Evolutionary conservation across 495 filamentous ascomycete species (phyloP).

Genomic region (Aspergillus bridgeri): DNA sequence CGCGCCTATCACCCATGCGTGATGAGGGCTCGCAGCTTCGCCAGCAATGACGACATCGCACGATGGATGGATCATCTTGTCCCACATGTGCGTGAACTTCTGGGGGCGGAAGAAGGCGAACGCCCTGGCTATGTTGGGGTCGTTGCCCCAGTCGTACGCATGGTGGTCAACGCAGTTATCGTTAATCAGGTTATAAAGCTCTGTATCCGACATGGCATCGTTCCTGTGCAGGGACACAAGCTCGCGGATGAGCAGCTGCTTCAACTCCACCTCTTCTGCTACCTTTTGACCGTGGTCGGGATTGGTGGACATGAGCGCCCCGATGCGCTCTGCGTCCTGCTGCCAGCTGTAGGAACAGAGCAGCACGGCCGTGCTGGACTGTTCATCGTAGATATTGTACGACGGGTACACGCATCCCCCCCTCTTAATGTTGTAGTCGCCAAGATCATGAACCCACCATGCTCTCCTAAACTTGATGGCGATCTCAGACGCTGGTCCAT

Average conservation of each 20-base stretch:
- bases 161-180: slow-evolving; percentile 28
- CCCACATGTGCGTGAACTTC: slow-evolving; percentile 37
- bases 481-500: slow-evolving; percentile 22
- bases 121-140: slow-evolving; percentile 34
- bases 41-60: slow-evolving; percentile 32
- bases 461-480: slow-evolving; percentile 20
- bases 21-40: slow-evolving; percentile 38
- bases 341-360: slow-evolving; percentile 41
- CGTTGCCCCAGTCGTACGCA: slow-evolving; percentile 35
- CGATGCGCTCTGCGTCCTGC: slow-evolving; percentile 40
- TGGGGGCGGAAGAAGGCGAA: slow-evolving; percentile 45
- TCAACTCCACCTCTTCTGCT: too few species aligned
- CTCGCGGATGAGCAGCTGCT: slow-evolving; percentile 19
- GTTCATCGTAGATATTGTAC: slow-evolving; percentile 28
- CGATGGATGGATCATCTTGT: slow-evolving; percentile 20
- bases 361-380: too few species aligned
- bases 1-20: slow-evolving; percentile 41
- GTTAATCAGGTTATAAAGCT: background rate
- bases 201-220: slow-evolving; percentile 8
- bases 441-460: slow-evolving; percentile 22
- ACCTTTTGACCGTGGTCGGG: too few species aligned
- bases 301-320: slow-evolving; percentile 25
- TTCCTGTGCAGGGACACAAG: slow-evolving; percentile 21
- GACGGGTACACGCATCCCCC: slow-evolving; percentile 48
- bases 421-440: slow-evolving; percentile 14